A percentile compares a stretch with the other conserved stretches of the same genome.
phyloP scores from a whole-genome alignment of 2,329 filamentous ascomycete species.

The Penicillium olsonii region DNA sequence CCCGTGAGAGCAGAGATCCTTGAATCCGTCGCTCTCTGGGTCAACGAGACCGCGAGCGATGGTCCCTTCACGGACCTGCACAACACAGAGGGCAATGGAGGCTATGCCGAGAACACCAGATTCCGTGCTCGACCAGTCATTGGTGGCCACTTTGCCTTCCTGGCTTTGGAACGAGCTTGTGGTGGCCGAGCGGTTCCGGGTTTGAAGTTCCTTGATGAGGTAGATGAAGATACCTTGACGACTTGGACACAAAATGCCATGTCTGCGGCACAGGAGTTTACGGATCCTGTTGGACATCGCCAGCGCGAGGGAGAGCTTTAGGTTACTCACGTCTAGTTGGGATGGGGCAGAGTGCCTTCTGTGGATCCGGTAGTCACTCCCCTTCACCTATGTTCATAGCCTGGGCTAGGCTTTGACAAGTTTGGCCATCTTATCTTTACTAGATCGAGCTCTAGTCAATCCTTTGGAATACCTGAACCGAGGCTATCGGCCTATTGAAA shows the following conservation, averaged over 20 bases:
- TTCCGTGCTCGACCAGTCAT: slow-evolving; percentile 85
- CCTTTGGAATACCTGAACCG: too few relatives aligned
- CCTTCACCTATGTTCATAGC: slow-evolving; percentile 3
- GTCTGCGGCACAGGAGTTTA: slow-evolving; percentile 25
- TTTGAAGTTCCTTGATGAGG: slow-evolving; percentile 51
- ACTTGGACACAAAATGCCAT: slow-evolving; percentile 26
- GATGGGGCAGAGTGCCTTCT: background rate
- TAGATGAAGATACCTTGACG: slow-evolving; percentile 22
- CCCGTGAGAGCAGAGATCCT: slow-evolving; percentile 70
- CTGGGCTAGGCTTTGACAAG: background rate
- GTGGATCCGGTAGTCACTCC: background rate
- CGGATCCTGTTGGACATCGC: slow-evolving; percentile 11
- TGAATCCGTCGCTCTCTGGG: slow-evolving; percentile 72
- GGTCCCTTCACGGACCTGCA: slow-evolving; percentile 80
- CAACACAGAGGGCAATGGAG: slow-evolving; percentile 74
- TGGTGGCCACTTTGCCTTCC: slow-evolving; percentile 81
- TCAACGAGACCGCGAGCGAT: slow-evolving; percentile 80
- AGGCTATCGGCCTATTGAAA: background rate
- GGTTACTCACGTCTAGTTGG: background rate
- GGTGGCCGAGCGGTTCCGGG: slow-evolving; percentile 65
- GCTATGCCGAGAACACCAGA: slow-evolving; percentile 66
- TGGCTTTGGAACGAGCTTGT: slow-evolving; percentile 80
- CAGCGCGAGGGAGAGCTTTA: slow-evolving; percentile 29
- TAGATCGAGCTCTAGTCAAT: slow-evolving; percentile 3
- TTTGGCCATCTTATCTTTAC: slow-evolving; percentile 9